Base-by-base conservation (phyloP, 495 filamentous ascomycete genomes). In the Aspergillus panamensis region DNA sequence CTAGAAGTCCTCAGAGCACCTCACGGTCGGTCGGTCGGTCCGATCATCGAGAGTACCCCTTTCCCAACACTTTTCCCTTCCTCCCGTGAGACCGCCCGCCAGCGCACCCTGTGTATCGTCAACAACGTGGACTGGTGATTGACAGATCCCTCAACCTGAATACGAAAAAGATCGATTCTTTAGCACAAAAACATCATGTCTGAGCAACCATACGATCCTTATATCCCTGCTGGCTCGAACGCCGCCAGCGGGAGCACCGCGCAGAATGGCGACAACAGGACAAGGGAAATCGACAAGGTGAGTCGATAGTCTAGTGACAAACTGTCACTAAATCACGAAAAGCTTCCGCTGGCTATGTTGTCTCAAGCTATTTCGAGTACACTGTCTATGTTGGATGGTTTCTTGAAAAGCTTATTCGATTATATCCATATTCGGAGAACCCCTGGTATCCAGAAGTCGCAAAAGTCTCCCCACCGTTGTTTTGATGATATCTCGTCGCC, bases 141-240 rank as follows among this genome's bases (percentile, higher is more conserved):
- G 42, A 56, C 61, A 48, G 56, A 48, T 49, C 48, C 47, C 54
- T 57, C 55, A 63, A 43, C 53, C 44, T 42, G 56, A 33, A 39
- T 7, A 40, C 29, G 48, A 51, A 49, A n/a, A 21, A 13, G 53
- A 49, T 63, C 60, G 60, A 69, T 65, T 48, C 47, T 29, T n/a
- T 55, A 47, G 53, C 17, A 56, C 48, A 65, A 54, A 66, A 82
- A 64, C 60, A 89, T 91, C 73, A 83, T 84, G 68, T 81, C 82
- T 66, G 85, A 90, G 63, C 83, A 81, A 68, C 90, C 91, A 53
- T 96, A 96, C 73, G 91, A 96, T 70, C 91, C 91, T 44, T 96
- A 95, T 76, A 93, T 94, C 69, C 91, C 91, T 60, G 82, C 82
- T 61, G 85, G 82, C 66, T 80, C 80, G 69, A 73, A 72, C 58